Conservation (phyloP, 805 yeast genomes). For the Saccharomycopsis fermentans region DNA sequence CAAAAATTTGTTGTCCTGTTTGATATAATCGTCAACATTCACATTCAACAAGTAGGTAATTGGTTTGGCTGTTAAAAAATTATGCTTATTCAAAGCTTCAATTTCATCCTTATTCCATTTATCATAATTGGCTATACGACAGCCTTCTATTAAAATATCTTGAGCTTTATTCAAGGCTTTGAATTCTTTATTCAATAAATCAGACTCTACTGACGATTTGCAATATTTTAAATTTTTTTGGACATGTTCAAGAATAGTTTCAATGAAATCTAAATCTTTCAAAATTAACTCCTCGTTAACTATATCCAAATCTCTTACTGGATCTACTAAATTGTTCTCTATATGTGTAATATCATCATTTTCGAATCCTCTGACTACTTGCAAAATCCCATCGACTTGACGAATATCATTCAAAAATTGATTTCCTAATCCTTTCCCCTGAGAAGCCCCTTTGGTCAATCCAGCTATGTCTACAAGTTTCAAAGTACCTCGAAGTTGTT, state of each 20-base stretch:
- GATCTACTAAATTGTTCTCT: constrained; percentile 55
- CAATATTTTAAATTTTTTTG: constrained; percentile 34
- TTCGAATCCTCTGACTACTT: constrained; percentile 65
- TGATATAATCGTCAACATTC: constrained; percentile 55
- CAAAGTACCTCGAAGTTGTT: constrained; percentile 56
- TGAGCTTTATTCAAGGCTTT: constrained; percentile 28
- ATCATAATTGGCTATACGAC: constrained; percentile 49
- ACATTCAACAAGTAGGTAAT: constrained; percentile 68
- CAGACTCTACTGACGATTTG: constrained; percentile 36
- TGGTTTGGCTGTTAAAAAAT: constrained; percentile 82
- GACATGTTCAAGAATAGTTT: constrained; percentile 43
- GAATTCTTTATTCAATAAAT: constrained; percentile 34
- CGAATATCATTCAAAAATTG: constrained; percentile 69
- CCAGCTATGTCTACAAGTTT: constrained; percentile 79
- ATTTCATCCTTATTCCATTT: constrained; percentile 58
- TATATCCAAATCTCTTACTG: constrained; percentile 64
- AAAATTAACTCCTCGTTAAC: constrained; percentile 67
- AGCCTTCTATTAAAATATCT: constrained; percentile 51
- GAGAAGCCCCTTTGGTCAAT: constrained; percentile 69
- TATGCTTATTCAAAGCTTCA: constrained; percentile 56
- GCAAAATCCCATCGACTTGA: constrained; percentile 74
- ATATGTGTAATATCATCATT: constrained; percentile 72
- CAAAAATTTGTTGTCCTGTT: constrained; percentile 41
- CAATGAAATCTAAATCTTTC: constrained; percentile 65
- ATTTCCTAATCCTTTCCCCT: constrained; percentile 78